Conservation (phyloP, 179 eudicot species). For the Pouteria campechiana region DNA sequence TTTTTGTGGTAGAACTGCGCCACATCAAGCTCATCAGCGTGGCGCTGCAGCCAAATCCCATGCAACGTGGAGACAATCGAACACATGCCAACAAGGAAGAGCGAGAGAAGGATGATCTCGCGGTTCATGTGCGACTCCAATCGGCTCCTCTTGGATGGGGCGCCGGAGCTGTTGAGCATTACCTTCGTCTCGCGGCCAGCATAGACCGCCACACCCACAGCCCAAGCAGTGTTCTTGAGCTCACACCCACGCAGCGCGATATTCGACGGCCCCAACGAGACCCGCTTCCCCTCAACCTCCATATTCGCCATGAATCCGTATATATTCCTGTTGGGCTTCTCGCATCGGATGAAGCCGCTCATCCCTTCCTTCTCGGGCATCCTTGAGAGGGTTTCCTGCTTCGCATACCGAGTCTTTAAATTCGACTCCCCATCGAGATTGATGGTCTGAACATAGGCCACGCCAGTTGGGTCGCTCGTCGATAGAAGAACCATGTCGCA, state of each 20-base stretch:
- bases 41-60: conserved; percentile 68
- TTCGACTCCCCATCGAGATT: conserved; percentile 98
- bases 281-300: conserved; percentile 85
- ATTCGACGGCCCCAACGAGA: conserved; percentile 93
- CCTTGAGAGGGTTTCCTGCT: conserved; percentile 81
- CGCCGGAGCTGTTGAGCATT: conserved; percentile 96
- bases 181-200: conserved; percentile 95
- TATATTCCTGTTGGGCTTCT: conserved; percentile 85
- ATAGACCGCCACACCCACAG: conserved; percentile 81
- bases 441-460: conserved; percentile 89
- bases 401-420: conserved; percentile 92
- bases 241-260: conserved; percentile 93
- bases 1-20: conserved; percentile 64
- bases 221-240: conserved; percentile 92
- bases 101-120: conserved; percentile 75
- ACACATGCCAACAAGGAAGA: conserved; percentile 70
- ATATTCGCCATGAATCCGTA: conserved; percentile 87
- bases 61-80: conserved; percentile 55
- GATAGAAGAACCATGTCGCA: conserved; percentile 92
- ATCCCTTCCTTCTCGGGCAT: conserved; percentile 53
- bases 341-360: conserved; percentile 83
- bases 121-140: conserved; percentile 88
- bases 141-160: conserved; percentile 92
- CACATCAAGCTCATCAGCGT: conserved; percentile 48
- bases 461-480: conserved; percentile 94